These are phyloP conservation scores for Sporisorium graminicola DNA, from an alignment of 1,284 basidiomycete genomes.

Conservation along the genomic window DNA sequence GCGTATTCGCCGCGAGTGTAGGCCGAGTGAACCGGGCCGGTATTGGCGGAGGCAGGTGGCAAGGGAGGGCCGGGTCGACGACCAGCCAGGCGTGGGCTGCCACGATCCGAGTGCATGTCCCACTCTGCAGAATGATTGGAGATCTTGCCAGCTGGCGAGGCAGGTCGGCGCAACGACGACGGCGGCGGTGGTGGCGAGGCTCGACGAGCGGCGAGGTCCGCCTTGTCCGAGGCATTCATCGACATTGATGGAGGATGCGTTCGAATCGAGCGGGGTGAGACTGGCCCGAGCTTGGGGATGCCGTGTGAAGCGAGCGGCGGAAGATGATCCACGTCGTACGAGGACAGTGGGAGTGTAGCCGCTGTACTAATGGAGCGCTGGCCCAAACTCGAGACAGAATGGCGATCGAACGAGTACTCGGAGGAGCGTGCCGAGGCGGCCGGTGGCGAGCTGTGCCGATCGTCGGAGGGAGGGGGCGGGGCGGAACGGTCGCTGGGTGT, in stretches of 20 bases:
- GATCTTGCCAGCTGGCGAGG: conserved; percentile 37
- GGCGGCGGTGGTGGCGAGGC: conserved; percentile 28
- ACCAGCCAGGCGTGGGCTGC: conserved; percentile 30
- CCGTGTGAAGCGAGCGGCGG: conserved; percentile 23
- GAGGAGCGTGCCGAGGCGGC: conserved; percentile 35
- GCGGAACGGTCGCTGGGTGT: conserved; percentile 18
- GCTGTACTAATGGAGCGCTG: conserved; percentile 42
- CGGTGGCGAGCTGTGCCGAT: conserved; percentile 41
- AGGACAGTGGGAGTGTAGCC: conserved; percentile 17
- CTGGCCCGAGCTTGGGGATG: conserved; percentile 11
- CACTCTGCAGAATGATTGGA: conserved; percentile 49
- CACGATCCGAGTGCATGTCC: conserved; percentile 43
- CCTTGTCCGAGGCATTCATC: conserved; percentile 30
- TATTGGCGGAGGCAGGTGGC: conserved; percentile 9
- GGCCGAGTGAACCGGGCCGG: conserved; percentile 14
- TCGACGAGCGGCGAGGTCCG: conserved; percentile 22
- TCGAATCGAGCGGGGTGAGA: conserved; percentile 2
- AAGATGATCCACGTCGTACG: conserved; percentile 29
- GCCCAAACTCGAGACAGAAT: conserved; percentile 33
- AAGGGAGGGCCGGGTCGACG: conserved; percentile 23
- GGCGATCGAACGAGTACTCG: conserved; percentile 39
- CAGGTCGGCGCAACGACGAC: conserved; percentile 30
- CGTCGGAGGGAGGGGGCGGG: conserved; percentile 18
- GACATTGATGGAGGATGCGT: background rate
- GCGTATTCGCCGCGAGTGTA: conserved; percentile 36